These are phyloP conservation scores for Apophysomyces trapeziformis DNA, from an alignment of 371 early-diverging fungal genomes.

Conservation along the genomic window DNA sequence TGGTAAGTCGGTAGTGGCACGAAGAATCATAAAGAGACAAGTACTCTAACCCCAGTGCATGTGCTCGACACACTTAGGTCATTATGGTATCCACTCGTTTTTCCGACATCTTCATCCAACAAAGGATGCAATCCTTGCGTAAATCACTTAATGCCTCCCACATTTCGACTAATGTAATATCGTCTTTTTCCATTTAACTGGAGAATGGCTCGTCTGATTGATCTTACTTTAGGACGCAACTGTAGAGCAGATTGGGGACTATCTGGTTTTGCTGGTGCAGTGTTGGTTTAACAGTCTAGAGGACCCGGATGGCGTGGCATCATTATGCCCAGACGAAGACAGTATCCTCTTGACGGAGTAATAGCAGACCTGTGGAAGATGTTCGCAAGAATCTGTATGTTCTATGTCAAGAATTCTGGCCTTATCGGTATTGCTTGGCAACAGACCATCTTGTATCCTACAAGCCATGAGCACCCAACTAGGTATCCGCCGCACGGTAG, in stretches of 20 bases:
- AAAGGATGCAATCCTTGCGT: background rate
- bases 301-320: background rate
- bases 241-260: background rate
- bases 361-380: too few relatives aligned
- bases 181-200: too few relatives aligned
- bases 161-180: background rate
- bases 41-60: background rate
- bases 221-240: background rate
- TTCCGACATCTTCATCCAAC: background rate
- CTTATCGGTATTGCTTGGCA: too few relatives aligned
- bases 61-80: background rate
- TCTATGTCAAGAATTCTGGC: too few relatives aligned
- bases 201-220: too few relatives aligned
- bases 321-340: too few relatives aligned
- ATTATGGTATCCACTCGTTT: background rate
- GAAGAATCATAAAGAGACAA: background rate
- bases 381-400: too few relatives aligned
- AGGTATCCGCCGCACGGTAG: too few relatives aligned
- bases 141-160: constrained; percentile 2
- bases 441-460: too few relatives aligned
- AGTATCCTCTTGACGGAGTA: too few relatives aligned
- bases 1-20: background rate
- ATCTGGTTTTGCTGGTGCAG: background rate
- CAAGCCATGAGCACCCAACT: too few relatives aligned
- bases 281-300: background rate